These are phyloP conservation scores for Tillandsia fasciculata DNA, from an alignment of 176 grass and related monocot genomes.

Conservation along the genomic window DNA sequence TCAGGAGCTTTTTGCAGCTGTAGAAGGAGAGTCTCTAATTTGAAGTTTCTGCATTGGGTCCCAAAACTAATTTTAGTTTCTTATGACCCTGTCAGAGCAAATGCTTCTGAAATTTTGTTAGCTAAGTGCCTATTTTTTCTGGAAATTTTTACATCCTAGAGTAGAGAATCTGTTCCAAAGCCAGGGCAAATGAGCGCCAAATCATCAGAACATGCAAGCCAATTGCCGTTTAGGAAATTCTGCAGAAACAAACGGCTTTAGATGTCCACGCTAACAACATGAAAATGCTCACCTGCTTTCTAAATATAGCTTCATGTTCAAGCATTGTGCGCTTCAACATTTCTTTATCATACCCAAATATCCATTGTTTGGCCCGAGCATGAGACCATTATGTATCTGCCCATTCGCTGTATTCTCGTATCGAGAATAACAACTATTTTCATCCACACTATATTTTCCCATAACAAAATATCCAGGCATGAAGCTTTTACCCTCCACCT, in stretches of 20 bases:
- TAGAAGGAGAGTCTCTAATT: no score
- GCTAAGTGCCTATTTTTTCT: no score
- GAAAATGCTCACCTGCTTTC: slow-evolving; percentile 54
- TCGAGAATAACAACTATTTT: slow-evolving; percentile 28
- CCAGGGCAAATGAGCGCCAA: background rate
- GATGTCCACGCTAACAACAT: slow-evolving; percentile 2
- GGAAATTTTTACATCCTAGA: no score
- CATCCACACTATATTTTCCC: slow-evolving; percentile 35
- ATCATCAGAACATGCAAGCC: background rate
- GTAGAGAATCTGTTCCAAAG: no score
- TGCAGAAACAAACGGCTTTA: background rate
- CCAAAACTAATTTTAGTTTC: no score
- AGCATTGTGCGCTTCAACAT: slow-evolving; percentile 70
- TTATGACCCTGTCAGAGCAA: no score
- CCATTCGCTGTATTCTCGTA: slow-evolving; percentile 43
- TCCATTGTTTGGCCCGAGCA: slow-evolving; percentile 18
- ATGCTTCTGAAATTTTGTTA: no score
- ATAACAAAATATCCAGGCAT: slow-evolving; percentile 48
- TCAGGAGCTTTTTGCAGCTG: no score
- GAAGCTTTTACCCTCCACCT: slow-evolving; percentile 43
- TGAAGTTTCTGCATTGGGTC: no score
- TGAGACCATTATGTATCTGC: slow-evolving; percentile 32
- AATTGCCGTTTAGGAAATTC: background rate
- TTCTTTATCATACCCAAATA: slow-evolving; percentile 60
- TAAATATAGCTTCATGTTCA: slow-evolving; percentile 86